These are phyloP conservation scores for Lactarius indigo DNA, from an alignment of 768 basidiomycete species.

Conservation along the genomic window DNA sequence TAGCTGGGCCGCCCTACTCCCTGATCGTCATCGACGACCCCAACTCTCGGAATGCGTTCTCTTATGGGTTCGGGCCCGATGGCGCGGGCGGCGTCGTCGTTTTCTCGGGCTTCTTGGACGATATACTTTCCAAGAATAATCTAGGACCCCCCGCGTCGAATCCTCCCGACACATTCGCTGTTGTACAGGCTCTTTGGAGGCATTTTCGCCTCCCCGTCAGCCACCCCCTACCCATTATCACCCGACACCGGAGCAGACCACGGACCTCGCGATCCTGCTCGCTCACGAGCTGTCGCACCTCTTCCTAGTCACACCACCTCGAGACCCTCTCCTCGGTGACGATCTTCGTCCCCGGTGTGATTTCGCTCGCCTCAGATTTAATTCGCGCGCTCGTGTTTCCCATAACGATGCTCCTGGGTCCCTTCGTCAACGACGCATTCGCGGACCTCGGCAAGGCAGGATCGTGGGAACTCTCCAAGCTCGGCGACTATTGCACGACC, in stretches of 20 bases:
- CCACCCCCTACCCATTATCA: slow-evolving; percentile 35
- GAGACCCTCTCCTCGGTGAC: slow-evolving; percentile 86
- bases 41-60: slow-evolving; percentile 85
- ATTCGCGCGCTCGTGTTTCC: slow-evolving; percentile 81
- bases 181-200: slow-evolving; percentile 48
- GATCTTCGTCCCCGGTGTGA: slow-evolving; percentile 74
- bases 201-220: slow-evolving; percentile 35
- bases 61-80: slow-evolving; percentile 91
- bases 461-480: slow-evolving; percentile 66
- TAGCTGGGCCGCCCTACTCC: slow-evolving; percentile 85
- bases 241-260: slow-evolving; percentile 74
- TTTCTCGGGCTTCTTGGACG: slow-evolving; percentile 90
- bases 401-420: slow-evolving; percentile 86
- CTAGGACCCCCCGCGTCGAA: slow-evolving; percentile 32
- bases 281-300: slow-evolving; percentile 95
- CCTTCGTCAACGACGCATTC: slow-evolving; percentile 93
- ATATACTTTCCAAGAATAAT: slow-evolving; percentile 59
- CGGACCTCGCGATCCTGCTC: slow-evolving; percentile 84
- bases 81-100: slow-evolving; percentile 92
- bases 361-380: slow-evolving; percentile 75
- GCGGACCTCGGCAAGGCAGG: slow-evolving; percentile 76
- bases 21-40: slow-evolving; percentile 86
- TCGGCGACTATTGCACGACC: slow-evolving; percentile 74
- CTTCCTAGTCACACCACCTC: slow-evolving; percentile 83
- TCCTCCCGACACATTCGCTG: slow-evolving; percentile 39